A percentile compares a stretch with the other conserved stretches of the same genome.
phyloP scores from a whole-genome alignment of 2,329 filamentous ascomycete species.

The Xenoacremonium recifei region DNA sequence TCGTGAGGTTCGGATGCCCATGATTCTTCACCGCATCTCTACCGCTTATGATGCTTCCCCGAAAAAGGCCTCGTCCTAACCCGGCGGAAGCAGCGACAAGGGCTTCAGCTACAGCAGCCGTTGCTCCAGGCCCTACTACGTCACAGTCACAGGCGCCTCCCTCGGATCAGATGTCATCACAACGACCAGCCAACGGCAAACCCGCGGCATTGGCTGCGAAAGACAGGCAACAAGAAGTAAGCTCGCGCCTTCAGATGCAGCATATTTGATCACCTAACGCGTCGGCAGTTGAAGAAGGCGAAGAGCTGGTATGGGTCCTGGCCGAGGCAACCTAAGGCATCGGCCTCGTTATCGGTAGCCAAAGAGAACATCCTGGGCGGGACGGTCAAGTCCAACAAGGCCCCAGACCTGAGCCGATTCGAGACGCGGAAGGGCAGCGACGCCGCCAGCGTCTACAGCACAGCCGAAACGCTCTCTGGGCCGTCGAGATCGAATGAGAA shows the following conservation, averaged over 20 bases:
- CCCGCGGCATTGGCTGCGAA: slow-evolving; percentile 4
- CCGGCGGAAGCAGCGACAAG: slow-evolving; percentile 20
- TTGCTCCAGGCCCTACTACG: slow-evolving; percentile 20
- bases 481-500: slow-evolving; percentile 26
- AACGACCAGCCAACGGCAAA: slow-evolving; percentile 13
- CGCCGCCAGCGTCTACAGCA: slow-evolving; percentile 28
- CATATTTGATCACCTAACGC: not conserved
- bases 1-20: slow-evolving; percentile 5
- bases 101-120: slow-evolving; percentile 10
- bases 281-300: slow-evolving; percentile 47
- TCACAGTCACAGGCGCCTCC: slow-evolving; percentile 26
- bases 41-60: slow-evolving; percentile 28
- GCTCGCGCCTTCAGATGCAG: too few species aligned
- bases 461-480: slow-evolving; percentile 16
- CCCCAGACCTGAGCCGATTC: slow-evolving; percentile 51
- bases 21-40: slow-evolving; percentile 6
- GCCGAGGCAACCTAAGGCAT: slow-evolving; percentile 55
- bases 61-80: slow-evolving; percentile 33
- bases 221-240: slow-evolving; percentile 17
- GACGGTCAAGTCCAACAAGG: slow-evolving; percentile 45
- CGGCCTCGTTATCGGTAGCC: slow-evolving; percentile 58
- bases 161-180: slow-evolving; percentile 16
- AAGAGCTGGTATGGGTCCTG: slow-evolving; percentile 64
- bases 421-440: slow-evolving; percentile 42
- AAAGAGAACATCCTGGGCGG: slow-evolving; percentile 60